Evolutionary conservation across 345 rosid genomes (phyloP), one percentile per base, ranked within the genome.

Genomic region (Melaleuca quinquenervia): DNA sequence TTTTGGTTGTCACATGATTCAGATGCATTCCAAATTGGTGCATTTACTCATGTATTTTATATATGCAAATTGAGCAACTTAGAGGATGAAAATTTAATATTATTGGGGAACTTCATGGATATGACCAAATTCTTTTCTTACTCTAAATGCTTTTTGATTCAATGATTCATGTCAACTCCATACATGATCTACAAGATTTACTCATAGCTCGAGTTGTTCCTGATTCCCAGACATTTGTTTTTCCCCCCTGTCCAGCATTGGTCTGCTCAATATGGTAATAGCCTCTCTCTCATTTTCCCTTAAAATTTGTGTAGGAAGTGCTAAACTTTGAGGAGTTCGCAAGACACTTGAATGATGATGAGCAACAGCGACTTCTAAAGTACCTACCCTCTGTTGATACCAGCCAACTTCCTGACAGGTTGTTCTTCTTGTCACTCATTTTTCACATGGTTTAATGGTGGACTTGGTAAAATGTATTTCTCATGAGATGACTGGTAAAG

Each of bases 251-350:
- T 70, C 80, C 48, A 70, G 80, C 80, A 70, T 8, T 70, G 80
- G 80, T 82, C 44, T 82, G 84, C 84, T 82, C 15, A 5, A 82
- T 82, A 82, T 20, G 13, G 48, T 36, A 21, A 36, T 9, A 11
- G 48, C 48, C 7, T 24, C 80, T 70, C 80, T 32, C 20, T 70
- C 36, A 32, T 41, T 60, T 29, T 83, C 58, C 52, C 50, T 76
- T 50, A 16, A 85, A 41, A 86, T 24, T 83, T 85, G 82, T 84
- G 85, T 90, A 97, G 99, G 96, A 93, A 88, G 88, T 95, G 90
- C 86, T 97, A 88, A 96, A 92, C 91, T 92, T 93, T 85, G 91
- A 93, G 90, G 95, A 93, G 94, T 95, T 97, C 86, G 82, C 86
- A 75, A 90, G 90, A 90, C 92, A 88, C 87, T 90, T 95, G 87